Evolutionary conservation across 768 basidiomycete species (phyloP).

Genomic region (Rhodotorula paludigena): DNA sequence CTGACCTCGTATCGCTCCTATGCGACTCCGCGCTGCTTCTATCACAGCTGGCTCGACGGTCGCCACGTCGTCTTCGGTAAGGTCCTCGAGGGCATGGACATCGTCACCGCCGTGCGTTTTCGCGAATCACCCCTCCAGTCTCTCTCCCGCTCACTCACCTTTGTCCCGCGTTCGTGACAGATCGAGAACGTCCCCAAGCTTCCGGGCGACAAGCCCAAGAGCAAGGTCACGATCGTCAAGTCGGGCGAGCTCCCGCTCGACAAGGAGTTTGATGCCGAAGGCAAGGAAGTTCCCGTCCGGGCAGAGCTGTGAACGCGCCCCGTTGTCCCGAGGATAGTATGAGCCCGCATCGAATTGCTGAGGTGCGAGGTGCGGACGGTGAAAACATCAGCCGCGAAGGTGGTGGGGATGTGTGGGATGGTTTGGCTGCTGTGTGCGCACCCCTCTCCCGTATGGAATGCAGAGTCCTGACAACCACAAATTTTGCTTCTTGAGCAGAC

Average conservation of each 20-base stretch:
- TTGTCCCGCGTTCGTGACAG: conserved; percentile 49
- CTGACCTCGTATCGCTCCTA: no score
- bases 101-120: conserved; percentile 64
- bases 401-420: not conserved
- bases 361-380: not conserved
- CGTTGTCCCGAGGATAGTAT: no score
- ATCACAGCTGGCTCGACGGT: conserved; percentile 30
- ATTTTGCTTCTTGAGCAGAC: no score
- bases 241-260: conserved; percentile 61
- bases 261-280: conserved; percentile 53
- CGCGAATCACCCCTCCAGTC: conserved; percentile 35
- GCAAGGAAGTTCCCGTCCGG: conserved; percentile 85
- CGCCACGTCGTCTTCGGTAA: conserved; percentile 68
- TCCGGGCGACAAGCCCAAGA: conserved; percentile 63
- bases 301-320: conserved; percentile 72
- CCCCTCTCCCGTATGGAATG: not conserved
- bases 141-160: conserved; percentile 50
- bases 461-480: not conserved
- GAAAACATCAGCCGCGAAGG: no score
- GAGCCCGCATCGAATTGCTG: not conserved
- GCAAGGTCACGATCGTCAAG: conserved; percentile 73
- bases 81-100: conserved; percentile 86
- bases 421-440: not conserved
- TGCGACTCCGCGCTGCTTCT: no score
- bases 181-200: conserved; percentile 65